Percentiles rank a stretch among this genome's conserved stretches.
Conservation (phyloP, 208 protist genomes). For the Sergeia podlipaevii region DNA sequence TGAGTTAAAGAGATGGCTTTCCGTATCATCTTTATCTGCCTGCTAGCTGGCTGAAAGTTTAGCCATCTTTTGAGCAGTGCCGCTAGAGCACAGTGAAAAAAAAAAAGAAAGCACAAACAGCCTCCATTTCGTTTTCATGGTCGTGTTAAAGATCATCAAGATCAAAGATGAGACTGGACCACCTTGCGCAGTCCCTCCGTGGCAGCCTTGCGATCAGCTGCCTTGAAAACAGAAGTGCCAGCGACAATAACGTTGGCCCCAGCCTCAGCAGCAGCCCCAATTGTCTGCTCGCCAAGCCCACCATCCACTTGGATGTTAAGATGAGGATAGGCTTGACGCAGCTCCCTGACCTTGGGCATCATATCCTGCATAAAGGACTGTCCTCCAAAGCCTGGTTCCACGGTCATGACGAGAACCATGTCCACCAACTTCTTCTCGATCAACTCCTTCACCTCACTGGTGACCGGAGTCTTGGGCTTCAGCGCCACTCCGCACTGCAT, state of each 20-base stretch:
- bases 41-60: background rate
- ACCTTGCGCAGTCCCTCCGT: slow-evolving; percentile 44
- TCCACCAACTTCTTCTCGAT: slow-evolving; percentile 89
- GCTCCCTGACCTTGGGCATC: slow-evolving; percentile 94
- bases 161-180: slow-evolving; percentile 26
- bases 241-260: slow-evolving; percentile 99
- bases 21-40: slow-evolving; percentile 5
- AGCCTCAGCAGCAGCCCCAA: slow-evolving; percentile 89
- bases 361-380: slow-evolving; percentile 98
- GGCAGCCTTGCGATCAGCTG: slow-evolving; percentile 35
- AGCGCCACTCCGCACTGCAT: slow-evolving; percentile 96
- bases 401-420: slow-evolving; percentile 98
- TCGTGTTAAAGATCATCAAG: background rate
- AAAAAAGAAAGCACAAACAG: too few species aligned
- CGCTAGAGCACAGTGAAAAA: background rate
- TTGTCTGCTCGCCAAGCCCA: slow-evolving; percentile 94
- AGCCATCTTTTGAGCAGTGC: too few species aligned
- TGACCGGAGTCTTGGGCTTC: slow-evolving; percentile 93
- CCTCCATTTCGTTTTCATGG: background rate
- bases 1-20: too few species aligned
- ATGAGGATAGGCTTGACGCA: slow-evolving; percentile 78
- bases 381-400: slow-evolving; percentile 99
- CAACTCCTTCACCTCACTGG: slow-evolving; percentile 39
- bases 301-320: slow-evolving; percentile 99
- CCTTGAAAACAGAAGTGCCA: slow-evolving; percentile 95